phyloP scores from a whole-genome alignment of 352 stramenopile species.

The Globisporangium echinulatum region DNA sequence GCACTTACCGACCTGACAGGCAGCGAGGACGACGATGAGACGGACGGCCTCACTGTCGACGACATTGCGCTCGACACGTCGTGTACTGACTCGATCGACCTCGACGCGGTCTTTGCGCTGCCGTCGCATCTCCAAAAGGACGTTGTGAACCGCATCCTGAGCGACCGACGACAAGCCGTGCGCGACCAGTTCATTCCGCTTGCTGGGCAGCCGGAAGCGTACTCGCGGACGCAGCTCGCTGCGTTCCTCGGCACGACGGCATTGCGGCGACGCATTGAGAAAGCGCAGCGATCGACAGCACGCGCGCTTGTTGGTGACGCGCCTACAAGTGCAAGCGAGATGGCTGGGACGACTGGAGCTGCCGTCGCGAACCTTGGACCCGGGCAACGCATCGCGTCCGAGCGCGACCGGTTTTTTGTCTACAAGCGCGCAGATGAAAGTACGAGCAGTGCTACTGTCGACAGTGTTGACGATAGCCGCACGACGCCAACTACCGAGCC shows the following conservation, averaged over 20 bases:
- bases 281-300: neutral
- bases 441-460: neutral
- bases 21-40: slow-evolving; percentile 9
- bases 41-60: slow-evolving; percentile 43
- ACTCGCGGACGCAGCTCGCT: slow-evolving; percentile 93
- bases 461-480: neutral
- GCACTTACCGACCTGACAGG: neutral
- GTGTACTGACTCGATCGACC: slow-evolving; percentile 59
- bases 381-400: slow-evolving; percentile 78
- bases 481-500: neutral
- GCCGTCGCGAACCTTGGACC: slow-evolving; percentile 12
- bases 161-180: slow-evolving; percentile 84
- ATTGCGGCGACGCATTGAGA: slow-evolving; percentile 83
- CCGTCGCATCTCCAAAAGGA: slow-evolving; percentile 88
- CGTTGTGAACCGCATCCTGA: slow-evolving; percentile 86
- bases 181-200: slow-evolving; percentile 94
- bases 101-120: slow-evolving; percentile 86
- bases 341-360: neutral
- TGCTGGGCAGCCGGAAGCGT: slow-evolving; percentile 90
- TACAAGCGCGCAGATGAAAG: slow-evolving; percentile 36
- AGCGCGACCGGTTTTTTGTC: slow-evolving; percentile 66
- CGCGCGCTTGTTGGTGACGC: slow-evolving; percentile 37
- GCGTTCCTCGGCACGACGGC: slow-evolving; percentile 92
- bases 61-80: slow-evolving; percentile 61
- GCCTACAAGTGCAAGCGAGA: slow-evolving; percentile 15